phyloP scores from a whole-genome alignment of 768 basidiomycete genomes.

The Suillus tomentosus region DNA sequence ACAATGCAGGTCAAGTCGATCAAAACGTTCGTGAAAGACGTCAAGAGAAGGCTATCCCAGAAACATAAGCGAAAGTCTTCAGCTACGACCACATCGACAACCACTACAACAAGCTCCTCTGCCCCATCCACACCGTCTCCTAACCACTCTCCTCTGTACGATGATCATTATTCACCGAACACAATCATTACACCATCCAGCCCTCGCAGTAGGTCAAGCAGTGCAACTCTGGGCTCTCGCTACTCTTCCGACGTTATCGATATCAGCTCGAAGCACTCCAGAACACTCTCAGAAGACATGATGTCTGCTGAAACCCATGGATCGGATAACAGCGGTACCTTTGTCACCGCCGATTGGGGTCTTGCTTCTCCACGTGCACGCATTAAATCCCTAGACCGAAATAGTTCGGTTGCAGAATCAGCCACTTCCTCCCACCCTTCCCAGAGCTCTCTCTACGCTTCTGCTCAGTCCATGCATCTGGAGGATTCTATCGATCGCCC shows the following conservation, averaged over 20 bases:
- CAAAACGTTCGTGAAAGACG: conserved; percentile 32
- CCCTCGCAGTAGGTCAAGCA: conserved; percentile 14
- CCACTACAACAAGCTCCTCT: conserved; percentile 19
- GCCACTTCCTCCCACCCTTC: conserved; percentile 1
- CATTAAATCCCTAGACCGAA: conserved; percentile 16
- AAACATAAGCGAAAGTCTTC: conserved; percentile 20
- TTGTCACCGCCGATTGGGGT: conserved; percentile 16
- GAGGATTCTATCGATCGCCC: conserved; percentile 3
- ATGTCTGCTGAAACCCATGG: conserved; percentile 3
- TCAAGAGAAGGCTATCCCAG: conserved; percentile 34
- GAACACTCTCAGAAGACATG: background rate
- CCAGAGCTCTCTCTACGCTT: conserved; percentile 5
- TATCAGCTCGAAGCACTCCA: conserved; percentile 17
- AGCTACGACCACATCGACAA: background rate
- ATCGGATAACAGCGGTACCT: conserved; percentile 26
- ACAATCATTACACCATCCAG: conserved; percentile 17
- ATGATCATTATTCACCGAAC: conserved; percentile 1
- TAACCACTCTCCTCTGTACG: conserved; percentile 3
- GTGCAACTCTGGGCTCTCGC: background rate
- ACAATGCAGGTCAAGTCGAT: conserved; percentile 35
- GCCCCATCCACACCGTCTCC: conserved; percentile 17
- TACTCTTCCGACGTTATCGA: conserved; percentile 24
- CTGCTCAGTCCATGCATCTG: conserved; percentile 7
- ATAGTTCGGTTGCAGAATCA: conserved; percentile 13
- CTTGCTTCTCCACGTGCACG: conserved; percentile 6